Evolutionary conservation across 164 flowering plant genomes (phyloP), one percentile per base, ranked within the genome.

Genomic region (Tetracentron sinense): DNA sequence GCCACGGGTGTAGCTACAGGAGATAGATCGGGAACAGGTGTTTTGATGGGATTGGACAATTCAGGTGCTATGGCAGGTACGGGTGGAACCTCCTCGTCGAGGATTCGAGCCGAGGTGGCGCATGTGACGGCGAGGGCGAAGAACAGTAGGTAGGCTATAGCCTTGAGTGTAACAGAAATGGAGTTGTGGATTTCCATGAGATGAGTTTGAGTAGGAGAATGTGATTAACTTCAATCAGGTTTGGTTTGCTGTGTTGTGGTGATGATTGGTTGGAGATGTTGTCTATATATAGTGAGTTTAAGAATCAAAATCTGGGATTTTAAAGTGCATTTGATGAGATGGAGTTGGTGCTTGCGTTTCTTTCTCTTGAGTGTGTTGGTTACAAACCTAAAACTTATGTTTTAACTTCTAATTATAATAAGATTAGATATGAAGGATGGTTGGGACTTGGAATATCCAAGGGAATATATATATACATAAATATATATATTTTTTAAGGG

Each of bases 91-190:
- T 71, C 79, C 59, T 83, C 85, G 16, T 77, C 82, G 11, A 85
- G 88, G 35, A 71, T 68, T 67, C 89, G 79, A 55, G 87, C 82
- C 10, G 86, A 75, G 42, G 67, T 17, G 10, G 75, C 72, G 53
- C 23, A 67, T n/a, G 82, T 50, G 60, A 77, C 31, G 19, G 79
- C 26, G 44, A 85, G 69, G 31, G 78, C 71, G 42, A 85, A 60
- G 11, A 79, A 27, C n/a, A 83, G 61, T 0, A 79, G 49, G 64
- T 56, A 70, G 61, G 73, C 26, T 16, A 72, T 2, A 21, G 60
- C 47, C 61, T 70, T 72, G 60, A 74, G 38, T n/a, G 73, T 25
- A 27, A 30, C 17, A 44, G 66, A 42, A 50, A 62, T 31, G 63
- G 33, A 54, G 22, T 31, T 67, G 42, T 16, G 42, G 48, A 48